A percentile compares a stretch with the other conserved stretches of the same genome.
phyloP scores from a whole-genome alignment of 306 rosid species.

The Urtica urens region DNA sequence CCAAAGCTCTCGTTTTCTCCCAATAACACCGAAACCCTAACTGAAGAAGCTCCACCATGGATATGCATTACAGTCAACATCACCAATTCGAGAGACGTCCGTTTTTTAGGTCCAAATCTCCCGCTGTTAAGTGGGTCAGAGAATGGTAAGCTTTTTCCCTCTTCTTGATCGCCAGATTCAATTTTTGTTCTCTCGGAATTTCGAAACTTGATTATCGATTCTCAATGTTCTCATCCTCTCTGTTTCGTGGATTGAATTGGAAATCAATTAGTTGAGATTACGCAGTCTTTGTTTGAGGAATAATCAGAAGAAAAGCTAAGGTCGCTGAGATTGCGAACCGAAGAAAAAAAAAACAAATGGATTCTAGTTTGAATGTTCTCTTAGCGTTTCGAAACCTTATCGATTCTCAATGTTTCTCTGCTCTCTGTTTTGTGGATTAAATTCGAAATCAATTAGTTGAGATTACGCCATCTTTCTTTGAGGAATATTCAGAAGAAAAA shows the following conservation, averaged over 20 bases:
- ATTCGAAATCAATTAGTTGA: neutral
- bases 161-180: neutral
- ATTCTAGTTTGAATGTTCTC: conserved; percentile 7
- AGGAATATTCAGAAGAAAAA: too few species aligned
- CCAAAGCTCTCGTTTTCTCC: too few species aligned
- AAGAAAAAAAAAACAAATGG: too few species aligned
- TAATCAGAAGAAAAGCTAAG: too few species aligned
- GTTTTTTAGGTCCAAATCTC: conserved; percentile 50
- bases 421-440: neutral
- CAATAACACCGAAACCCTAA: too few species aligned
- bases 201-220: neutral
- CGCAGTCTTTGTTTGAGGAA: neutral
- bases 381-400: too few species aligned
- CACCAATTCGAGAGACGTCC: conserved; percentile 55
- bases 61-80: conserved; percentile 58
- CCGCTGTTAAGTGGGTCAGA: conserved; percentile 72
- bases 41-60: too few species aligned
- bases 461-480: neutral
- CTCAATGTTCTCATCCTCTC: neutral
- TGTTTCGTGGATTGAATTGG: neutral
- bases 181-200: neutral
- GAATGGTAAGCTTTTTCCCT: conserved; percentile 36
- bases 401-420: too few species aligned
- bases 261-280: too few species aligned
- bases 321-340: too few species aligned